Conservation (phyloP, 345 rosid genomes). For the Triadica sebifera region DNA sequence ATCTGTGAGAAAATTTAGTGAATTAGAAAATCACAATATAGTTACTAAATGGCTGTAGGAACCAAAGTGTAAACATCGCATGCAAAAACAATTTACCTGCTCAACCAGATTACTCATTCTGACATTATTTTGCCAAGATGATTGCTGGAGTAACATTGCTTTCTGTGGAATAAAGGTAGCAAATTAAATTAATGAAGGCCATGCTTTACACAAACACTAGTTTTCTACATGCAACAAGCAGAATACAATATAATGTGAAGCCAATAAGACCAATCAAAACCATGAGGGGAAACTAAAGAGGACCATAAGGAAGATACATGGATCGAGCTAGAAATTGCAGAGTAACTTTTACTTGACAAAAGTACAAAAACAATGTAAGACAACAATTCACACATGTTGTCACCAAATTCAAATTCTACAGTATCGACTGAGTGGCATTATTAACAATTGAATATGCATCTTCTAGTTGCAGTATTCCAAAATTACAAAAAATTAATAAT, state of each 20-base stretch:
- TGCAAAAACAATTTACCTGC: slow-evolving; percentile 48
- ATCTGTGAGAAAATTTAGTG: slow-evolving; percentile 42
- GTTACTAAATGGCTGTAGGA: slow-evolving; percentile 9
- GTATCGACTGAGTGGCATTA: background rate
- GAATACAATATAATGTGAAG: slow-evolving; percentile 1
- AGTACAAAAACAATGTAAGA: background rate
- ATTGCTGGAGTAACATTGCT: slow-evolving; percentile 75
- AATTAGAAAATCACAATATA: slow-evolving; percentile 14
- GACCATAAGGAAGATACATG: background rate
- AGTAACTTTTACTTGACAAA: background rate
- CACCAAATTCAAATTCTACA: slow-evolving; percentile 7
- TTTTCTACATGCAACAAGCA: background rate
- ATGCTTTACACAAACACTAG: background rate
- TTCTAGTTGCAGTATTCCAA: background rate
- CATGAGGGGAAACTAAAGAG: background rate
- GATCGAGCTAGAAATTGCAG: background rate
- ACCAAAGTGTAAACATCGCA: background rate
- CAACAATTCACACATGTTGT: background rate
- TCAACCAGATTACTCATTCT: slow-evolving; percentile 85
- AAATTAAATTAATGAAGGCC: slow-evolving; percentile 8
- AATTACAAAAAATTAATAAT: background rate
- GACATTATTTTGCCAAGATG: slow-evolving; percentile 88
- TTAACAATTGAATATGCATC: background rate
- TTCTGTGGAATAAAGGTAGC: slow-evolving; percentile 40
- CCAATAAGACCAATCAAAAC: background rate